Base-by-base conservation (phyloP, 805 yeast genomes). In the Sugiyamaella floridensis region DNA sequence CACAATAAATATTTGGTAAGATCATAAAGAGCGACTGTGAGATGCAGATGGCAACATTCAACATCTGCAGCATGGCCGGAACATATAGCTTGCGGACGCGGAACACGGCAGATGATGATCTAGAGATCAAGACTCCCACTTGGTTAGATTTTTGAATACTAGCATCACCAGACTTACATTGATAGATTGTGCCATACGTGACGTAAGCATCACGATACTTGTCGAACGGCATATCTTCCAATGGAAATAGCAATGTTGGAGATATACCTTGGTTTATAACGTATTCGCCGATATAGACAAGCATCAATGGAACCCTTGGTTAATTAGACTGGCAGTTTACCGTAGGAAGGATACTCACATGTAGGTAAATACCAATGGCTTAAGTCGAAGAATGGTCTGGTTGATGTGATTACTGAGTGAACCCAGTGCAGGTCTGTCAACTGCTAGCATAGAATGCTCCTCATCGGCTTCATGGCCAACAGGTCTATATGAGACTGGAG, bases 211-310 rank as follows among this genome's bases (percentile, higher is more conserved):
- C 98, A 57, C 97, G 76, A 65, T 78, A 88, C 16, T 78, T 70
- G 1, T 69, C 63, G 62, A 89, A 86, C 2, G 95, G 95, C 65
- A 85, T 75, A 20, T 78, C 75, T 1, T 81, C 79, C 3, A 89
- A 61, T 0, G 92, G 90, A 62, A 86, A 92, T 7, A 92, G 70
- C 44, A 92, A 70, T 0, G 97, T 90, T 1, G 98, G 97, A 0
- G 96, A 77, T 1, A 92, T 78, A 0, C 96, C 96, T 67, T 92
- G 98, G 65, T 92, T 92, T 55, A 92, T 92, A 19, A 83, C 73
- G 64, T 92, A 92, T 63, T 92, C 98, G 4, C 88, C 80, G 19
- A 88, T 70, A 67, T 92, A 93, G 1, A 92, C 99, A 0, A 89
- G 68, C 53, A 85, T 75, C 40, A 92, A 70, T 0, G 99, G 98